Percentiles rank a stretch among this genome's conserved stretches.
Evolutionary conservation across 2,329 filamentous ascomycete genomes (phyloP).

Genomic region (Ustilaginoidea virens): DNA sequence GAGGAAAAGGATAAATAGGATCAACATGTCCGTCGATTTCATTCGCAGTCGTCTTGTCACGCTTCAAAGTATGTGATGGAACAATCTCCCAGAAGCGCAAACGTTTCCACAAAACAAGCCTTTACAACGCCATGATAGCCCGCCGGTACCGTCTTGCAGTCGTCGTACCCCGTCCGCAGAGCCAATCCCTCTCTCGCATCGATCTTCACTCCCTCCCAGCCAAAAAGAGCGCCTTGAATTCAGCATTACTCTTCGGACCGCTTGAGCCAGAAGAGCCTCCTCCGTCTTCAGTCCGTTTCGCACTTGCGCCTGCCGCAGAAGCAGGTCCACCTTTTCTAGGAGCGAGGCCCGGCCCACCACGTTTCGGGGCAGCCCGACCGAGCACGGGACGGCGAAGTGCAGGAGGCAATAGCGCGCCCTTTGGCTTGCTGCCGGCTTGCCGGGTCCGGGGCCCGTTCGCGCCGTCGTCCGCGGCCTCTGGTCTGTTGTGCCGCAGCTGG

Average conservation of each 20-base stretch:
- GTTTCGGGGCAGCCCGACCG: conserved; percentile 24
- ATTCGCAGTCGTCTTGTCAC: too few species aligned
- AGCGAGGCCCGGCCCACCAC: conserved; percentile 28
- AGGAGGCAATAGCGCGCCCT: conserved; percentile 25
- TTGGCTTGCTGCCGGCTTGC: conserved; percentile 6
- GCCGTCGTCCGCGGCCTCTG: conserved; percentile 18
- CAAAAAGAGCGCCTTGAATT: conserved; percentile 40
- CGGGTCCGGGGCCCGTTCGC: conserved; percentile 6
- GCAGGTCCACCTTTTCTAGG: conserved; percentile 10
- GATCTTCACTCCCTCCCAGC: conserved; percentile 8
- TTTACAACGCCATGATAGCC: too few species aligned
- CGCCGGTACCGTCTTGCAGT: too few species aligned
- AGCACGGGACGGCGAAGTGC: conserved; percentile 25
- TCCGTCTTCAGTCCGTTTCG: conserved; percentile 10
- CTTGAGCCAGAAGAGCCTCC: conserved; percentile 6
- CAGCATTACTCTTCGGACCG: conserved; percentile 38
- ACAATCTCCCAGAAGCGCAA: too few species aligned
- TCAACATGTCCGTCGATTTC: too few species aligned
- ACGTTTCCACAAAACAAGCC: too few species aligned
- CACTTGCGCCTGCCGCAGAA: conserved; percentile 7
- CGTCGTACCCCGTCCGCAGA: too few species aligned
- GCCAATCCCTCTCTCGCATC: not conserved
- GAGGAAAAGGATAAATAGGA: too few species aligned
- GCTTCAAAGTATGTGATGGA: too few species aligned
- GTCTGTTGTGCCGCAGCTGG: conserved; percentile 37